A percentile compares a stretch with the other conserved stretches of the same genome.
phyloP scores from a whole-genome alignment of 2,329 filamentous ascomycete species.

The Rhynchosporium agropyri region DNA sequence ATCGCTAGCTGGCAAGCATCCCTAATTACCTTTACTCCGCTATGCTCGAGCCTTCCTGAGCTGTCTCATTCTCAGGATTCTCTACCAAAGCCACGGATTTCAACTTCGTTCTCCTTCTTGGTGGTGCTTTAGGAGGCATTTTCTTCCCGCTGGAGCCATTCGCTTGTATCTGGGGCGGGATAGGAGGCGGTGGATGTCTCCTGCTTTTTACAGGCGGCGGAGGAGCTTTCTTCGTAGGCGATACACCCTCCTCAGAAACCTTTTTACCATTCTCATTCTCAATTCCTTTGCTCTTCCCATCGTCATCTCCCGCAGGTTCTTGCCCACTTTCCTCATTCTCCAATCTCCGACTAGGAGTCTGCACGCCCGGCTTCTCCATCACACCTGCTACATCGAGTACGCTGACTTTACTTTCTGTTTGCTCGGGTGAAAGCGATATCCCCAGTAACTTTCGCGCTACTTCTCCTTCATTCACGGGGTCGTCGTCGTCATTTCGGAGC shows the following conservation, averaged over 20 bases:
- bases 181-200: conserved; percentile 36
- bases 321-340: conserved; percentile 38
- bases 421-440: conserved; percentile 67
- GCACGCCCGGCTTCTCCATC: conserved; percentile 79
- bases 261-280: conserved; percentile 22
- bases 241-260: background rate
- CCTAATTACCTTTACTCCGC: background rate
- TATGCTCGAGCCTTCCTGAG: conserved; percentile 3
- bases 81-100: conserved; percentile 34
- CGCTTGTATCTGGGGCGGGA: conserved; percentile 32
- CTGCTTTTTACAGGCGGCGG: conserved; percentile 32
- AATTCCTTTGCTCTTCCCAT: conserved; percentile 12
- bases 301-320: conserved; percentile 34
- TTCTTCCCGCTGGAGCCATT: conserved; percentile 37
- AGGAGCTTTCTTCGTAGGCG: conserved; percentile 25
- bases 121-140: conserved; percentile 41
- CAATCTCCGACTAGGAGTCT: conserved; percentile 71
- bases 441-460: conserved; percentile 65
- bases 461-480: conserved; percentile 46
- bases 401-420: conserved; percentile 73
- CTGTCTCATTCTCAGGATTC: conserved; percentile 12
- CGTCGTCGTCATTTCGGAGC: conserved; percentile 53
- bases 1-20: background rate
- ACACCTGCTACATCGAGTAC: conserved; percentile 78
- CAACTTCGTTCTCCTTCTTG: conserved; percentile 40